Base-by-base conservation (phyloP, 768 basidiomycete species). In the Russula emetica region DNA sequence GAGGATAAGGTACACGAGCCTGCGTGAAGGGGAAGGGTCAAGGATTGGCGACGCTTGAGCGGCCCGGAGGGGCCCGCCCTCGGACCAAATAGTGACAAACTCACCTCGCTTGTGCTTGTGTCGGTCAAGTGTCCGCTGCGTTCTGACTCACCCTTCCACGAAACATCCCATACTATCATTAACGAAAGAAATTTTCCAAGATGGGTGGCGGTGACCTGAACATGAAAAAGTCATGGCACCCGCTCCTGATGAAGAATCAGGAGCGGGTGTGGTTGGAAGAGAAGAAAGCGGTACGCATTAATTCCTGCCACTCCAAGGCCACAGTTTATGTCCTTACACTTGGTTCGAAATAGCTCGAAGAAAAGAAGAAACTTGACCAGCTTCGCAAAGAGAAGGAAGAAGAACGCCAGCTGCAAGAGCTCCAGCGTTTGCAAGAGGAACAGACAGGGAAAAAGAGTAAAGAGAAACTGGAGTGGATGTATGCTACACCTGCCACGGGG, bases 141-240 rank as follows among this genome's bases (percentile, higher is more conserved):
- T 53, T 36, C 45, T 60, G 60, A 63, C 67, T 62, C 65, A 53
- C 34, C 49, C 56, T 22, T 47, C 60, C 30, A 32, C 55, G 28
- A 32, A 52, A 26, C 24, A 51, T 50, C 52, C 34, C 20, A n/a
- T 57, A 24, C 7, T 26, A 56, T 64, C 44, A 7, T 61, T 71
- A 72, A 56, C 66, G 60, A 72, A 69, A 70, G 10, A 20, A 42
- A 55, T 49, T 6, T 42, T 10, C 24, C 82, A 97, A 88, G 71
- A 98, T 98, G 95, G 95, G 95, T 85, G 94, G 95, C 63, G 95
- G 91, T 66, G 95, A 98, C 76, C 82, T 98, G 74, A 98, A 98
- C 73, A 98, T 98, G 95, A 97, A 92, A 78, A 96, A 97, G 83
- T 94, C 92, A 68, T 98, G 95, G 95, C 95, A 98, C 75, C 95